phyloP scores from a whole-genome alignment of 1,284 basidiomycete genomes.

The Coniophora puteana region DNA sequence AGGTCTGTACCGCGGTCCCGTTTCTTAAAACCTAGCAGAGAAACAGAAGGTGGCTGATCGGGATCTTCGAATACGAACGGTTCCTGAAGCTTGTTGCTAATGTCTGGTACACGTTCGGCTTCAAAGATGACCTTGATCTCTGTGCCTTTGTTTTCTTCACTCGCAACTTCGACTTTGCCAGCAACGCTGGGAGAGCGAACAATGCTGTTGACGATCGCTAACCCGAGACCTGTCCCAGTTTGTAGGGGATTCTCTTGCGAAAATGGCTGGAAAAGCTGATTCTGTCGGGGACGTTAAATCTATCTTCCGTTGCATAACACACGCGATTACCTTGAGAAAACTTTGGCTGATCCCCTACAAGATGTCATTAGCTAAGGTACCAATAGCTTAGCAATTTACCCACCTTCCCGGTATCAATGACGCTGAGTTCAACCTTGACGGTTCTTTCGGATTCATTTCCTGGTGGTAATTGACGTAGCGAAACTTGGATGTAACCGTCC shows the following conservation, averaged over 20 bases:
- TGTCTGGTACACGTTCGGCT: slow-evolving; percentile 58
- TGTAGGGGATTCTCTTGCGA: slow-evolving; percentile 91
- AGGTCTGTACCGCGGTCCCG: slow-evolving; percentile 69
- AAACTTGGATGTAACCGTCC: slow-evolving; percentile 87
- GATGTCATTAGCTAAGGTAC: slow-evolving; percentile 3
- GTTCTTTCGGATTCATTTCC: slow-evolving; percentile 50
- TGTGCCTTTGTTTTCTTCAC: slow-evolving; percentile 87
- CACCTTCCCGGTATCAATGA: slow-evolving; percentile 89
- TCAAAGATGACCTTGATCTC: slow-evolving; percentile 89
- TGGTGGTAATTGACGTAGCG: slow-evolving; percentile 65
- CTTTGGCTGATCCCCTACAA: slow-evolving; percentile 79
- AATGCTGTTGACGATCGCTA: slow-evolving; percentile 95
- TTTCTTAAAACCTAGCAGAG: slow-evolving; percentile 72
- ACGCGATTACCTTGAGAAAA: slow-evolving; percentile 70
- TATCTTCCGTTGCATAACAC: no score
- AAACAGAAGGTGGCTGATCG: slow-evolving; percentile 50
- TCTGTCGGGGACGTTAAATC: slow-evolving; percentile 44
- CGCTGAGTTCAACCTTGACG: slow-evolving; percentile 80
- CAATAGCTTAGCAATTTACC: slow-evolving; percentile 5
- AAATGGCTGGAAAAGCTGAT: slow-evolving; percentile 96
- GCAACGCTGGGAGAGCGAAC: slow-evolving; percentile 83
- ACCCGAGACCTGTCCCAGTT: slow-evolving; percentile 92
- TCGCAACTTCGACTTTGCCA: slow-evolving; percentile 88
- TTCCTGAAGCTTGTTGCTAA: slow-evolving; percentile 36
- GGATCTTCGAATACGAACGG: slow-evolving; percentile 45